A percentile compares a stretch with the other conserved stretches of the same genome.
phyloP scores from a whole-genome alignment of 305 asterid genomes.

The Euphrasia arctica region DNA sequence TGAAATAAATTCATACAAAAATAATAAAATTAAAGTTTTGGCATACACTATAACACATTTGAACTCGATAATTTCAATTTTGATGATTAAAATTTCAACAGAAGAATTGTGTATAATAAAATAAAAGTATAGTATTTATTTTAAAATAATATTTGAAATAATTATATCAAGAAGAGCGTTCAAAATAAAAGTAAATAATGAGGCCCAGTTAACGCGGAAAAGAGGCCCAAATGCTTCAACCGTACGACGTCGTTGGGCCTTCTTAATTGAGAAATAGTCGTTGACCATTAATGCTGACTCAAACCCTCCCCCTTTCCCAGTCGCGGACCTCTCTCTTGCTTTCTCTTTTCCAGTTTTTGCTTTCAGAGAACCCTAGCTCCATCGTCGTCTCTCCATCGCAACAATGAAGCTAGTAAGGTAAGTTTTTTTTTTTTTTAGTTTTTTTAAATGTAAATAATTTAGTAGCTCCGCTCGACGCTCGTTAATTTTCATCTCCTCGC shows the following conservation, averaged over 20 bases:
- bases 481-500: neutral
- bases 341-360: constrained; percentile 12
- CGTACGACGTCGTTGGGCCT: constrained; percentile 27
- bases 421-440: constrained; percentile 4
- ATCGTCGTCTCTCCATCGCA: constrained; percentile 30
- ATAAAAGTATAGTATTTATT: too few relatives aligned
- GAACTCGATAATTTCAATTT: too few relatives aligned
- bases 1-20: too few relatives aligned
- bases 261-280: neutral
- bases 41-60: too few relatives aligned
- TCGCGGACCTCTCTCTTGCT: constrained; percentile 16
- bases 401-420: constrained; percentile 93
- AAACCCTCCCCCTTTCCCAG: constrained; percentile 27
- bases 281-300: constrained; percentile 30
- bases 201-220: constrained; percentile 10
- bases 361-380: constrained; percentile 41
- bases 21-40: too few relatives aligned
- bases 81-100: too few relatives aligned
- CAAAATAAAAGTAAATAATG: neutral
- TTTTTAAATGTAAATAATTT: neutral
- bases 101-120: too few relatives aligned
- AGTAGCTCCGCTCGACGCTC: neutral
- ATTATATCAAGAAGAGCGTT: too few relatives aligned
- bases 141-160: too few relatives aligned
- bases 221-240: constrained; percentile 19